These are phyloP conservation scores for Ogataea hybrid DNA, from an alignment of 1,139 yeast species.

Conservation along the genomic window DNA sequence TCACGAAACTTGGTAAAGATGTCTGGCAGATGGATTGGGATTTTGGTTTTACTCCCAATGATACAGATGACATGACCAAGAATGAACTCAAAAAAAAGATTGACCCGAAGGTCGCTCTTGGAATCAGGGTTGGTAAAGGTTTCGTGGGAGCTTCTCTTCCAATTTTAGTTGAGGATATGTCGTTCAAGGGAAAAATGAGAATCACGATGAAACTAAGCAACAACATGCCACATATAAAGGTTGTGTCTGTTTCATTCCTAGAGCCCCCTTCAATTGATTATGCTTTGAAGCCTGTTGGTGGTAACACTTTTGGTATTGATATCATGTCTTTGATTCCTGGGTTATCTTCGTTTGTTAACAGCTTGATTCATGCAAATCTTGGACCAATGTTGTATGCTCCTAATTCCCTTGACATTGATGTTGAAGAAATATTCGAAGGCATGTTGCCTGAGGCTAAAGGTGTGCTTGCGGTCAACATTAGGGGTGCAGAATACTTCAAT, in stretches of 20 bases:
- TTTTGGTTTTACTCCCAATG: conserved; percentile 75
- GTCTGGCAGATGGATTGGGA: conserved; percentile 82
- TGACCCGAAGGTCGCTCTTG: conserved; percentile 76
- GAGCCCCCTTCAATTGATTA: conserved; percentile 79
- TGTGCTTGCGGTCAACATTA: conserved; percentile 60
- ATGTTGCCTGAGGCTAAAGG: conserved; percentile 67
- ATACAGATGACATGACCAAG: conserved; percentile 78
- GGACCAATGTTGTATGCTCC: conserved; percentile 85
- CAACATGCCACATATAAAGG: conserved; percentile 70
- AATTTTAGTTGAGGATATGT: conserved; percentile 74
- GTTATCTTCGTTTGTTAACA: conserved; percentile 67
- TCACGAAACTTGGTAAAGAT: conserved; percentile 63
- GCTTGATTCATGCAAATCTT: conserved; percentile 63
- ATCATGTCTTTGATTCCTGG: conserved; percentile 83
- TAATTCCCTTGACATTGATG: conserved; percentile 69
- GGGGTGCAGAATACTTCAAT: conserved; percentile 45
- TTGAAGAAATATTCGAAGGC: conserved; percentile 64
- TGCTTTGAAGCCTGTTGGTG: conserved; percentile 83
- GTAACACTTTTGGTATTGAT: conserved; percentile 79
- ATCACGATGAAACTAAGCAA: conserved; percentile 59
- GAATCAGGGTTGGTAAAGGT: conserved; percentile 77
- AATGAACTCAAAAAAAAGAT: conserved; percentile 66
- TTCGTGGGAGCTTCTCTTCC: conserved; percentile 74
- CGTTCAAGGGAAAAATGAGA: conserved; percentile 70
- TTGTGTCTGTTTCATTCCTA: conserved; percentile 66